These are phyloP conservation scores for Tuber brumale DNA, from an alignment of 495 filamentous ascomycete species.

Conservation along the genomic window DNA sequence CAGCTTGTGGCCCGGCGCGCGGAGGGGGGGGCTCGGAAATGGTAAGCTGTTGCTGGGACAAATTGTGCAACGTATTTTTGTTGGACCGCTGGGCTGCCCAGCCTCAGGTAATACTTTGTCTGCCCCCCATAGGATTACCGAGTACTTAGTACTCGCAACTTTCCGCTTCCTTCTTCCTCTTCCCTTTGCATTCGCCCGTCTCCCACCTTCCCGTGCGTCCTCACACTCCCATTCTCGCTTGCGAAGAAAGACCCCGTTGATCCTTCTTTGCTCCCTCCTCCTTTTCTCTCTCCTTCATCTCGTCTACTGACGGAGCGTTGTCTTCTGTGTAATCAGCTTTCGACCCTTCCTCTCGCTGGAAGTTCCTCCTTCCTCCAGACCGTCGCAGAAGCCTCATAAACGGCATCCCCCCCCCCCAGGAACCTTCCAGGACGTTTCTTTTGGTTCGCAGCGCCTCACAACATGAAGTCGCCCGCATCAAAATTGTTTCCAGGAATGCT, in stretches of 20 bases:
- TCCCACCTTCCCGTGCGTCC: constrained; percentile 7
- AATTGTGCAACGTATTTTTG: constrained; percentile 14
- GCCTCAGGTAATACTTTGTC: constrained; percentile 19
- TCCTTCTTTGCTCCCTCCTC: constrained; percentile 19
- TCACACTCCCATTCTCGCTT: not conserved
- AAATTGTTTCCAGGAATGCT: constrained; percentile 41
- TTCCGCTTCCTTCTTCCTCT: constrained; percentile 32
- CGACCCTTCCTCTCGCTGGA: constrained; percentile 17
- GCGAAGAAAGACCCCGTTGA: constrained; percentile 9
- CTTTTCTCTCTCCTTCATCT: constrained; percentile 6
- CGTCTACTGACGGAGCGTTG: constrained; percentile 7
- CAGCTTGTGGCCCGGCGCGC: constrained; percentile 13
- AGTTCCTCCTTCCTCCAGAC: constrained; percentile 6
- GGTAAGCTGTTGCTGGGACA: constrained; percentile 33
- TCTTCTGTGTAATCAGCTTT: constrained; percentile 10
- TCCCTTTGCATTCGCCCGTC: constrained; percentile 15
- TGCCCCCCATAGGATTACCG: not conserved
- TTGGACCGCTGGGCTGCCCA: constrained; percentile 24
- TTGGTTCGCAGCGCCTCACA: not conserved
- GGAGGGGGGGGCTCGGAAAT: constrained; percentile 7
- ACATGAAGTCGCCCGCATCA: constrained; percentile 38
- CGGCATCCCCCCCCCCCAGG: not conserved
- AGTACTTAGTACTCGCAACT: constrained; percentile 35
- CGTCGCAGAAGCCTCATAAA: constrained; percentile 11
- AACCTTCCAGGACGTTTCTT: constrained; percentile 2